Base-by-base conservation (phyloP, 495 filamentous ascomycete genomes). In the Daldinia caldariorum region DNA sequence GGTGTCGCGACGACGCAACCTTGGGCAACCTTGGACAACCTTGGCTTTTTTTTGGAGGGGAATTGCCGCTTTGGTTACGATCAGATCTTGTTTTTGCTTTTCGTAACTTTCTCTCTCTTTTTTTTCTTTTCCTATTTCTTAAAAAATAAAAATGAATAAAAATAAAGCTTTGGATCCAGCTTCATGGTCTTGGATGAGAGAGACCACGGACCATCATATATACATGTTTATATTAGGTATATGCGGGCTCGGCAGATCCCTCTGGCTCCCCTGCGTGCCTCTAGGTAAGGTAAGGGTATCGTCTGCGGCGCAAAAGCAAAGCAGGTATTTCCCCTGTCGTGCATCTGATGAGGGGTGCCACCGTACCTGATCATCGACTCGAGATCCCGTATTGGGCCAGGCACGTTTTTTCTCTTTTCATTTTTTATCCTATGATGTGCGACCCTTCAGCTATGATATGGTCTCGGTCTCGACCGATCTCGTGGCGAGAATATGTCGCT, bases 401-500 rank as follows among this genome's bases (percentile, higher is more conserved):
- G 35, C 58, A 68, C 41, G 41, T 39, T n/a, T 16, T 34, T 13
- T 29, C 34, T 43, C 22, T 51, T 32, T 38, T 57, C 16, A 37
- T 47, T 35, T 55, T 32, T 3, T 32, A 26, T 32, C 5, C 50
- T 6, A 22, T 20, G 4, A 39, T 29, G 55, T 31, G 16, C 22
- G 2, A 31, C 26, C 49, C 49, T 26, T 32, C 43, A 6, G 34
- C 34, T 35, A 35, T 35, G 34, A 5, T 5, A 35, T 1, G 63
- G 63, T 69, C 66, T 69, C 61, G 70, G 57, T 56, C 61, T 59
- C 41, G 43, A 16, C 70, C 57, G 70, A 63, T 68, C 70, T 68
- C 66, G 70, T 73, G 70, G 70, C 66, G 58, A 66, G 32, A 8
- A 34, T 34, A 4, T n/a, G 26, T 26, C 3, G 26, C 26, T 26